Evolutionary conservation across 2,329 filamentous ascomycete species (phyloP), one percentile per base, ranked within the genome.

Genomic region (Alternaria dauci): DNA sequence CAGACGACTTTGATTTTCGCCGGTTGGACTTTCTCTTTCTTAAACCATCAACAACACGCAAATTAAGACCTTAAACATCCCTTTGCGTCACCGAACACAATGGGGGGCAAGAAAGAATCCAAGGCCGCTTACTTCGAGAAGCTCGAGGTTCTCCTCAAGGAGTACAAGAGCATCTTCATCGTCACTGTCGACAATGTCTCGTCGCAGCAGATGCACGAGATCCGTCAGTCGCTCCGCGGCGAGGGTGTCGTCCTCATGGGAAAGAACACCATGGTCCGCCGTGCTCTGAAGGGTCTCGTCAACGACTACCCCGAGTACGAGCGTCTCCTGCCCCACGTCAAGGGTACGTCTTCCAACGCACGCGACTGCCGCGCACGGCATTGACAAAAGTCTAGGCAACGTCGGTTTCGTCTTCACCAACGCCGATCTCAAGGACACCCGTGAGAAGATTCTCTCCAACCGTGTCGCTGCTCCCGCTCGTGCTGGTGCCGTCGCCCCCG

Each of bases 141-240:
- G 93, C 93, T 99, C 83, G 96, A 97, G 91, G 83, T 83, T 84
- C 89, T 98, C 83, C 91, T 99, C 83, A 92, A 98, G 87, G 90
- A 93, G 83, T 98, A 96, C 91, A 89, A 89, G 83, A 94, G 91
- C 80, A 91, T 98, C 87, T 98, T 99, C 92, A 94, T 99, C 83
- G 94, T 97, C 83, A 89, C 81, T 81, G 78, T 80, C 69, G 78
- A 98, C 93, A 99, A 98, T 99, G 95, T 99, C 89, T 93, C 91
- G 84, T 99, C 95, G 76, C 95, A 99, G 90, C 96, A 99, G 90
- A 99, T 99, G 96, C 95, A 99, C 92, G 95, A 99, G 89, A 98
- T 99, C 84, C 92, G 95, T 83, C 85, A 90, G 79, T 85, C 92
- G 78, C 91, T 99, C 82, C 94, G 95, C 82, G 91, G 90, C 68